Base-by-base conservation (phyloP, 768 basidiomycete species). In the Fomitopsis serialis region DNA sequence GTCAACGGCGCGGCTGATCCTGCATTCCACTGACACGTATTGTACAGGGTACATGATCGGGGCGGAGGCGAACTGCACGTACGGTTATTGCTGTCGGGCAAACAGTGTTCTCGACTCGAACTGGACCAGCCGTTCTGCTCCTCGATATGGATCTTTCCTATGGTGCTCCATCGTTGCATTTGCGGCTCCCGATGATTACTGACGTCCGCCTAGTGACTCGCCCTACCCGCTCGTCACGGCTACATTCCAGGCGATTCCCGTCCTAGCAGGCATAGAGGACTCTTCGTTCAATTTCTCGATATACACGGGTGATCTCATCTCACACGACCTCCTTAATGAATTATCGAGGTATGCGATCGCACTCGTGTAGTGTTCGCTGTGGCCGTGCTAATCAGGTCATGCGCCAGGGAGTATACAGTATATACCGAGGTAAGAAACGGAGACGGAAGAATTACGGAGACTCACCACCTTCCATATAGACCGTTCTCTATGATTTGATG, bases 1-100 rank as follows among this genome's bases (percentile, higher is more conserved):
- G 77, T 61, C 17, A 11, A 32, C 5, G 5, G 11, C 11, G 29
- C 19, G 11, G 10, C 3, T 27, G 12, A 25, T 10, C 3, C 4
- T 23, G 24, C 12, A 2, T 19, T 15, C 9, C 27, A 17, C 21
- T 47, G 12, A 47, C 6, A 4, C 25, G 29, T 29, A n/a, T 40
- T 19, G 19, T 19, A 46, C 4, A 87, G 85, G 87, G 23, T 89
- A 79, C 61, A 74, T 82, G 25, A 89, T 78, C 21, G 81, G 84
- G n/a, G 70, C 85, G 1, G 87, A 89, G 67, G 85, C 81, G 10
- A 87, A 88, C 61, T 90, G 88, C 63, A 82, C 81, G 40, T 72
- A 75, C 24, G 80, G 79, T 27, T 68, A 79, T 3, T 91, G 88
- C 67, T 91, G 88, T 63, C 76, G 89, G 32, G 62, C 66, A 23